Base-by-base conservation (phyloP, 2,329 filamentous ascomycete genomes). In the Macrophomina phaseolina region DNA sequence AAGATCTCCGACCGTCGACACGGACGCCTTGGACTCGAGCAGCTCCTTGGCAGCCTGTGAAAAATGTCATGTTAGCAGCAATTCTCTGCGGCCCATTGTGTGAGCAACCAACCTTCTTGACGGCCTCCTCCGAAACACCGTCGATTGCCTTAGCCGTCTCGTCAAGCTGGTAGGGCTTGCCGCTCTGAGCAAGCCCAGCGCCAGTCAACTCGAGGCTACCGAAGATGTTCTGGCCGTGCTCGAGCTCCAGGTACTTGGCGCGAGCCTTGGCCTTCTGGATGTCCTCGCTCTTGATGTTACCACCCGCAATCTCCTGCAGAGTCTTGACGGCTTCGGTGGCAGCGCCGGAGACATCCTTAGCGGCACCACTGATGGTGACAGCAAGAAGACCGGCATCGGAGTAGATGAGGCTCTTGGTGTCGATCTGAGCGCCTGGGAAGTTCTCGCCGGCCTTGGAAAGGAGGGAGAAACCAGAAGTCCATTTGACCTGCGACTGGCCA, bases 361-460 rank as follows among this genome's bases (percentile, higher is more conserved):
- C 91, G 61, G 88, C 83, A 67, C 95, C 96, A 66, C 85, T 88
- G 73, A 99, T 86, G 77, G 92, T 89, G 73, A 97, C 88, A 75
- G 91, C 88, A 72, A 99, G 84, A 56, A 99, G 91, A 75, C 95
- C 94, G 71, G 95, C 92, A 77, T 99, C 95, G 16, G 94, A 97
- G 88, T 97, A 99, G 71, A 90, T 86, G 71, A 89, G 83, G 82
- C 95, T 94, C 75, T 89, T 87, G 70, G 94, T 92, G 45, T 87
- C 85, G 74, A 93, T 87, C 62, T 84, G 86, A 70, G 91, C 87
- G 71, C 89, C 88, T 45, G 89, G 85, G 74, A 88, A 84, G 53
- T 86, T 85, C 69, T 89, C 85, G 67, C 89, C 86, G 68, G 90
- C 90, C 85, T 97, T 94, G 77, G 91, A 87, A 68, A 99, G 88